Conservation (phyloP, 768 basidiomycete species). For the Epithele typhae region DNA sequence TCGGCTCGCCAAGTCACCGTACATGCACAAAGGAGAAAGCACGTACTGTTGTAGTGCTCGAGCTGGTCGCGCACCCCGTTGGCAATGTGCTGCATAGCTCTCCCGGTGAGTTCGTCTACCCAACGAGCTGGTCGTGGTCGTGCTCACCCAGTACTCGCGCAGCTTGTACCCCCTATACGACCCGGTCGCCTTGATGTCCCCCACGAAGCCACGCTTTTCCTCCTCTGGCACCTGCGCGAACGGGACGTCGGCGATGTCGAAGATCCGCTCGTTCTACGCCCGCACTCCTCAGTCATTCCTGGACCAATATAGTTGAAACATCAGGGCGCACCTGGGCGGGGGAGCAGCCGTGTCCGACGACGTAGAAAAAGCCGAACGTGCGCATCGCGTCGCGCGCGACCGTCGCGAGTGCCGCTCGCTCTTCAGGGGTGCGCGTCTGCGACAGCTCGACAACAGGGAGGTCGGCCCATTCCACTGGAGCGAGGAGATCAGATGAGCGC, state of each 20-base stretch:
- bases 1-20: too few relatives aligned
- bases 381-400: conserved; percentile 30
- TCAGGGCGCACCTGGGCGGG: conserved; percentile 30
- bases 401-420: conserved; percentile 26
- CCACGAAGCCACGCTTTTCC: conserved; percentile 29
- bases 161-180: conserved; percentile 55
- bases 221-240: conserved; percentile 30
- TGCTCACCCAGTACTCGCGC: conserved; percentile 47
- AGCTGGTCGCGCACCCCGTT: conserved; percentile 40
- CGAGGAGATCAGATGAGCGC: too few relatives aligned
- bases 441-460: conserved; percentile 31
- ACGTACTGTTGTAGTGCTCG: conserved; percentile 41
- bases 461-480: conserved; percentile 35
- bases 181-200: conserved; percentile 35
- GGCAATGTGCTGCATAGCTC: conserved; percentile 31
- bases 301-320: not conserved
- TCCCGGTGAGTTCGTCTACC: too few relatives aligned
- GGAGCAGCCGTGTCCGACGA: conserved; percentile 45
- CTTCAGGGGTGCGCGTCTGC: conserved; percentile 28
- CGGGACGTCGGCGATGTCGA: conserved; percentile 34
- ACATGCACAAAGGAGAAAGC: not conserved
- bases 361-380: conserved; percentile 41
- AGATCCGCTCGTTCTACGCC: conserved; percentile 31
- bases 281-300: not conserved
- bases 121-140: too few relatives aligned